phyloP scores from a whole-genome alignment of 1,284 basidiomycete genomes.

The Veloboletus limbatus region DNA sequence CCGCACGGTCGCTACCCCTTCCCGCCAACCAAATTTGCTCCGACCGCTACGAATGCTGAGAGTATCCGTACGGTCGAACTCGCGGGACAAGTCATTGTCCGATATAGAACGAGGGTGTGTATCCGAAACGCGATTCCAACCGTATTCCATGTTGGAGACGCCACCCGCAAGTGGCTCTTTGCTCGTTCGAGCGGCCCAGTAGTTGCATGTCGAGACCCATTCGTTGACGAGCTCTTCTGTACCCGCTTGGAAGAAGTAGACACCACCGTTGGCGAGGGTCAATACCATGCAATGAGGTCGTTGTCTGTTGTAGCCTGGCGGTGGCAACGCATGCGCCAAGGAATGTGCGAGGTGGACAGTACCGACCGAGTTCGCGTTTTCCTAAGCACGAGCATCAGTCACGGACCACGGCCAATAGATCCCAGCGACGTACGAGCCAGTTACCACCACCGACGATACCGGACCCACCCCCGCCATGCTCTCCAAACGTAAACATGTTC shows the following conservation, averaged over 20 bases:
- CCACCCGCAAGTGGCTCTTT: constrained; percentile 93
- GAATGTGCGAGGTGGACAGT: constrained; percentile 84
- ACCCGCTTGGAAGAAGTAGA: constrained; percentile 96
- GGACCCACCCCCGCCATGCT: constrained; percentile 53
- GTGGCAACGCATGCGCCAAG: constrained; percentile 81
- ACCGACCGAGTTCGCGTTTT: constrained; percentile 84
- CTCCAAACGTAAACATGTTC: constrained; percentile 92
- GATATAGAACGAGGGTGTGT: constrained; percentile 55
- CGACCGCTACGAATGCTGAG: constrained; percentile 69
- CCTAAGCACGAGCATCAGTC: constrained; percentile 40
- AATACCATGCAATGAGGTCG: constrained; percentile 96
- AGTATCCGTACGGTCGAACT: constrained; percentile 54
- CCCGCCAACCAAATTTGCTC: constrained; percentile 66
- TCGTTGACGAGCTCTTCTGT: constrained; percentile 97
- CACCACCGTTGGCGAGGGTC: constrained; percentile 82
- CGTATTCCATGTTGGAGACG: constrained; percentile 99
- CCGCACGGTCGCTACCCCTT: constrained; percentile 61
- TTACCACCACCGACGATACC: constrained; percentile 89
- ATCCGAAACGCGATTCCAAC: constrained; percentile 83
- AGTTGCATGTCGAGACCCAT: constrained; percentile 98
- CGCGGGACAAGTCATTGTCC: constrained; percentile 51
- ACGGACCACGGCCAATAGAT: background rate
- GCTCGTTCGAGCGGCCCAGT: constrained; percentile 93
- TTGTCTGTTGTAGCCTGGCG: constrained; percentile 87
- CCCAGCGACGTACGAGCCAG: constrained; percentile 75